A percentile compares a stretch with the other conserved stretches of the same genome.
Conservation (phyloP, 805 yeast genomes). For the Wickerhamiella allomyrinae region DNA sequence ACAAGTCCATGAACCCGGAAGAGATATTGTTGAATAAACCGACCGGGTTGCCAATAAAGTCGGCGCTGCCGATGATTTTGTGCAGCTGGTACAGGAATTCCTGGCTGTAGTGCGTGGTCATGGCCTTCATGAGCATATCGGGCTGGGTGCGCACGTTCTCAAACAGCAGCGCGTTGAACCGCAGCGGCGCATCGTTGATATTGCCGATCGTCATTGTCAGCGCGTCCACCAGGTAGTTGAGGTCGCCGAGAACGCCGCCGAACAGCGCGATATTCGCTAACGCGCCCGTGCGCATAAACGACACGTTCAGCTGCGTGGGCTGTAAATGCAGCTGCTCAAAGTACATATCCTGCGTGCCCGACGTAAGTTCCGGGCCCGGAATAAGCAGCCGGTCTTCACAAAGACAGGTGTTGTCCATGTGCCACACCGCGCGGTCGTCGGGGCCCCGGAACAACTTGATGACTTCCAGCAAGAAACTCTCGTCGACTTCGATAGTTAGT, state of each 20-base stretch:
- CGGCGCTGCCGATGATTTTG: conserved; percentile 90
- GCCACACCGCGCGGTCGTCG: conserved; percentile 4
- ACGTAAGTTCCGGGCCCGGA: conserved; percentile 51
- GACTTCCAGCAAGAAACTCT: conserved; percentile 73
- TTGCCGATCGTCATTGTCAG: conserved; percentile 95
- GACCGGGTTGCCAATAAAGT: conserved; percentile 91
- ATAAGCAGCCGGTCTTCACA: conserved; percentile 50
- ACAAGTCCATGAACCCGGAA: conserved; percentile 91
- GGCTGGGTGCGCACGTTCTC: conserved; percentile 83
- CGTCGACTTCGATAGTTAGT: conserved; percentile 84
- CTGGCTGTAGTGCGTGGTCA: conserved; percentile 79
- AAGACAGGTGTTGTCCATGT: conserved; percentile 30
- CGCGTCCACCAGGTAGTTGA: conserved; percentile 54
- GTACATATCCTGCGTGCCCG: conserved; percentile 59
- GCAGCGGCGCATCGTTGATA: conserved; percentile 91
- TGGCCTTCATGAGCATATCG: conserved; percentile 52
- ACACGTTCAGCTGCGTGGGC: conserved; percentile 75
- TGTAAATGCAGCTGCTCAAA: conserved; percentile 88
- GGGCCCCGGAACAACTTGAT: conserved; percentile 57
- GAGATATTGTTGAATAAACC: conserved; percentile 86
- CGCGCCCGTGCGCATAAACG: conserved; percentile 63
- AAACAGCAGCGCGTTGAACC: conserved; percentile 69
- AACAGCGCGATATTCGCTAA: conserved; percentile 50
- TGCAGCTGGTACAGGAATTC: conserved; percentile 85
- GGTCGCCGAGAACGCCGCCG: conserved; percentile 18